phyloP scores from a whole-genome alignment of 2,329 filamentous ascomycete species.

The Eutypa lata region DNA sequence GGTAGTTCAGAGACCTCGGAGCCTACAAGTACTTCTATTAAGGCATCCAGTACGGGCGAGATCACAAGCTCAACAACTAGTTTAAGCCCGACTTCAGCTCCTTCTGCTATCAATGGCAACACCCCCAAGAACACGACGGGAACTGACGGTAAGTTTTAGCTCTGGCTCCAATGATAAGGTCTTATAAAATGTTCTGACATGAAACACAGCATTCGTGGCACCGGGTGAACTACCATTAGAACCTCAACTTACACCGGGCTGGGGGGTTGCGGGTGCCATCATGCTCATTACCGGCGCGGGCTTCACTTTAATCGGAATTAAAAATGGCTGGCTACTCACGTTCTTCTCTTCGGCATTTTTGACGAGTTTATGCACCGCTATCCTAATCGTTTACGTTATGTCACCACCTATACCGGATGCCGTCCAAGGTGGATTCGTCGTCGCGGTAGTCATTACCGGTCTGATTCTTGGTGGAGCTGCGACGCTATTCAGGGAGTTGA shows the following conservation, averaged over 20 bases:
- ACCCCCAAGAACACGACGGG: conserved; percentile 18
- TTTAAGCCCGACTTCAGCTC: conserved; percentile 16
- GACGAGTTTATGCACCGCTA: conserved; percentile 68
- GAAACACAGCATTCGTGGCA: conserved; percentile 41
- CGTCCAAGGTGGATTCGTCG: conserved; percentile 82
- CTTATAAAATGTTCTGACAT: conserved; percentile 4
- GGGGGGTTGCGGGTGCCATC: conserved; percentile 74
- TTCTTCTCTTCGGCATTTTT: conserved; percentile 78
- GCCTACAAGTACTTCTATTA: conserved; percentile 2
- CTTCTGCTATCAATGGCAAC: conserved; percentile 30
- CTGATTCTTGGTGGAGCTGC: conserved; percentile 69
- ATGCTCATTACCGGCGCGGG: conserved; percentile 69
- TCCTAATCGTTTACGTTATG: conserved; percentile 89
- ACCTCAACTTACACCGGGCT: conserved; percentile 75
- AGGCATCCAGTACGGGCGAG: conserved; percentile 8
- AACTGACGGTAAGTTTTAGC: conserved; percentile 19
- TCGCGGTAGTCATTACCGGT: conserved; percentile 72
- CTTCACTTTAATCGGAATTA: conserved; percentile 77
- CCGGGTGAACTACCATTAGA: conserved; percentile 63
- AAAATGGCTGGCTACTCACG: conserved; percentile 74
- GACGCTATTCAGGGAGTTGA: conserved; percentile 78
- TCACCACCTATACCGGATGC: conserved; percentile 69
- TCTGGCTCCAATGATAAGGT: background rate
- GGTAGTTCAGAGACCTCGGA: conserved; percentile 8
- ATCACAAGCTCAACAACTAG: conserved; percentile 11